Evolutionary conservation across 441 rosid genomes (phyloP).

Genomic region (Croton laevigatus): DNA sequence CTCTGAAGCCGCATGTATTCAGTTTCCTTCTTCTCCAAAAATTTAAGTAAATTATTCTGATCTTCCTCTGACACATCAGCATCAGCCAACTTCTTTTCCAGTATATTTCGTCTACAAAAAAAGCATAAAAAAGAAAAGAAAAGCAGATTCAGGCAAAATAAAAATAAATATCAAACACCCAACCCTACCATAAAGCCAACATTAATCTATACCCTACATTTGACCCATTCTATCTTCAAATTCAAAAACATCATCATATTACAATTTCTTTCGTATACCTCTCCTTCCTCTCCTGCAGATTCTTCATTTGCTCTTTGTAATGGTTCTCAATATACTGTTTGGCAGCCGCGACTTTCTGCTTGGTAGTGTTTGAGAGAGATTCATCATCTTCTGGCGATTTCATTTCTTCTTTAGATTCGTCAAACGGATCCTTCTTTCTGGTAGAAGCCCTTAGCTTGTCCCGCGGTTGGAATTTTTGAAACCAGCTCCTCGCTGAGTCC

Average conservation of each 20-base stretch:
- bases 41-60: conserved; percentile 79
- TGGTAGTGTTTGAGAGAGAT: conserved; percentile 60
- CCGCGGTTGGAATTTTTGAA: conserved; percentile 77
- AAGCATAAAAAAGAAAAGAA: conserved; percentile 1
- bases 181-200: not conserved
- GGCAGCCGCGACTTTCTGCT: conserved; percentile 88
- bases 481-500: conserved; percentile 96
- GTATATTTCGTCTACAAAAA: conserved; percentile 48
- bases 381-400: conserved; percentile 44
- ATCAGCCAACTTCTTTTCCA: conserved; percentile 89
- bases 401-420: conserved; percentile 26
- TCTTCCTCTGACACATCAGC: conserved; percentile 89
- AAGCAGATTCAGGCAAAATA: not conserved
- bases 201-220: not conserved
- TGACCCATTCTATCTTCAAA: not conserved
- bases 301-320: conserved; percentile 96
- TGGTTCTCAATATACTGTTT: conserved; percentile 95
- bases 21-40: conserved; percentile 89
- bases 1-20: conserved; percentile 95
- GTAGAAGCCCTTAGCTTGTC: conserved; percentile 50
- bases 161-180: not conserved
- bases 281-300: conserved; percentile 80
- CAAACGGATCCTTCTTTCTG: conserved; percentile 42
- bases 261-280: conserved; percentile 34
- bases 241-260: not conserved